Conservation (phyloP, 208 protist genomes). For the Acanthamoeba triangularis region DNA sequence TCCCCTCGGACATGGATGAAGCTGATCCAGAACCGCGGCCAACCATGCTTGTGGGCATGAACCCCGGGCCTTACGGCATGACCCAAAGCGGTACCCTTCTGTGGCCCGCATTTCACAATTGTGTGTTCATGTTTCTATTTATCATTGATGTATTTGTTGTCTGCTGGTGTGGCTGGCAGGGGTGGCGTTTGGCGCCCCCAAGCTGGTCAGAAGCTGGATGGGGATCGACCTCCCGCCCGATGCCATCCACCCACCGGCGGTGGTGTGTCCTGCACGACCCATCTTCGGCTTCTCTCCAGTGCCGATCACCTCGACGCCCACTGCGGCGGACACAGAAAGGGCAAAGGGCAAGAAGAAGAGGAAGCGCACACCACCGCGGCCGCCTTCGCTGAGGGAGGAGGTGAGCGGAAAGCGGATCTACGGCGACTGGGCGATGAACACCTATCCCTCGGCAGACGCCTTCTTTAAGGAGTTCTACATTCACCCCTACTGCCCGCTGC, state of each 20-base stretch:
- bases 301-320: background rate
- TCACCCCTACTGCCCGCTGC: slow-evolving; percentile 54
- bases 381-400: slow-evolving; percentile 4
- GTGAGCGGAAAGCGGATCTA: slow-evolving; percentile 72
- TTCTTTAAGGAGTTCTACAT: slow-evolving; percentile 58
- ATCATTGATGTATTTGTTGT: background rate
- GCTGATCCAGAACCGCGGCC: background rate
- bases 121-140: background rate
- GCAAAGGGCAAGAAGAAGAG: background rate
- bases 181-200: slow-evolving; percentile 23
- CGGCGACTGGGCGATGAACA: slow-evolving; percentile 35
- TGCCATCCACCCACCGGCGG: slow-evolving; percentile 7
- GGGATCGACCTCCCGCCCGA: background rate
- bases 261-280: background rate
- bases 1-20: background rate
- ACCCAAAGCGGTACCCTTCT: background rate
- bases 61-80: background rate
- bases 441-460: slow-evolving; percentile 4
- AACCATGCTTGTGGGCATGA: slow-evolving; percentile 56
- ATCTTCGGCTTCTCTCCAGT: slow-evolving; percentile 56
- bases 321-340: background rate
- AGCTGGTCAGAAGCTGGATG: background rate
- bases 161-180: background rate
- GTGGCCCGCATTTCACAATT: background rate
- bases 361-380: background rate